Conservation (phyloP, 306 rosid species). For the Acacia acuminata region DNA sequence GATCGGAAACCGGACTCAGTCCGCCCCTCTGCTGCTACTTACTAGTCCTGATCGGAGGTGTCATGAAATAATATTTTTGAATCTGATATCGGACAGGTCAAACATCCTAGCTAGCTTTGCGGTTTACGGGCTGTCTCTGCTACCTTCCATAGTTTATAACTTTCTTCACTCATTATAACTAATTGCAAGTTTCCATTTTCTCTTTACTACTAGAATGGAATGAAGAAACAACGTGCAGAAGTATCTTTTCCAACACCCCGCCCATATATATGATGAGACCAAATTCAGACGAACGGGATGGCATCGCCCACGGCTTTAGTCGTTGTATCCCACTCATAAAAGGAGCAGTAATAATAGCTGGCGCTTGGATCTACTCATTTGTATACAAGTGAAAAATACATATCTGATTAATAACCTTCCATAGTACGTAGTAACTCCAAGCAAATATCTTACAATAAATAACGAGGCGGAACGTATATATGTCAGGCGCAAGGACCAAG, state of each 20-base stretch:
- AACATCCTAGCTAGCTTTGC: background rate
- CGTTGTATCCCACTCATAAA: background rate
- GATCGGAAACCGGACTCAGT: too few species aligned
- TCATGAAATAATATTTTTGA: too few species aligned
- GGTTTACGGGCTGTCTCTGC: too few species aligned
- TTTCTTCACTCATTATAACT: background rate
- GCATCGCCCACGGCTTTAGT: background rate
- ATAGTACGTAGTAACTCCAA: background rate
- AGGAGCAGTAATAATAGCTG: background rate
- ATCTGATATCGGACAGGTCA: background rate
- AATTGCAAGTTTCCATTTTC: background rate
- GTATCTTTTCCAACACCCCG: background rate
- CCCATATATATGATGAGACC: background rate
- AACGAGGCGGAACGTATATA: background rate
- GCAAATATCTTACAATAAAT: background rate
- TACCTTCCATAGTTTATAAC: background rate
- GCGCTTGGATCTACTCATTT: background rate
- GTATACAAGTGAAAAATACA: background rate
- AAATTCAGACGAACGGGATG: background rate
- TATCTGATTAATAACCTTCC: background rate
- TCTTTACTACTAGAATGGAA: background rate
- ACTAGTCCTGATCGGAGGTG: background rate
- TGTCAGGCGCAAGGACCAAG: background rate
- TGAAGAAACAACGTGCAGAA: background rate
- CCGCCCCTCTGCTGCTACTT: too few species aligned